Evolutionary conservation across 2,329 filamentous ascomycete species (phyloP).

Genomic region (Magnaporthales sp.): DNA sequence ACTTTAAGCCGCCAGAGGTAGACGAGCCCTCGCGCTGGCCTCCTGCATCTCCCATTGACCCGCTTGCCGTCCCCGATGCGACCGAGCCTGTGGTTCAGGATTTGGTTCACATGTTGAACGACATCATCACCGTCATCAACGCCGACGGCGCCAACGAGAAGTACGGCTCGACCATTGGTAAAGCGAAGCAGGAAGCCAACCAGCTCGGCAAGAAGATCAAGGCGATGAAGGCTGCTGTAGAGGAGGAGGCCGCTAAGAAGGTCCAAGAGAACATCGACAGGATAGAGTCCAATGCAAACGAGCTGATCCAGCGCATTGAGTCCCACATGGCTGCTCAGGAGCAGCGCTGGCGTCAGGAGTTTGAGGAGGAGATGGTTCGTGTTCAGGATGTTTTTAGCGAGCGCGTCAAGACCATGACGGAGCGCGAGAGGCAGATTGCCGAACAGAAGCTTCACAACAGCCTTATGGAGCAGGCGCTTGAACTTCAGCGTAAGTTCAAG

Average conservation of each 20-base stretch:
- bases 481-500: slow-evolving; percentile 78
- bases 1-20: slow-evolving; percentile 50
- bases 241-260: slow-evolving; percentile 65
- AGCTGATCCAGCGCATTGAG: slow-evolving; percentile 84
- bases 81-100: slow-evolving; percentile 86
- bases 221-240: slow-evolving; percentile 59
- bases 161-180: slow-evolving; percentile 69
- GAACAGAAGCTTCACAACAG: slow-evolving; percentile 78
- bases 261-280: slow-evolving; percentile 63
- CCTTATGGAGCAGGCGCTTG: slow-evolving; percentile 82
- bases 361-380: slow-evolving; percentile 74
- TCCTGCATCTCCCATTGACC: slow-evolving; percentile 64
- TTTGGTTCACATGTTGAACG: slow-evolving; percentile 89
- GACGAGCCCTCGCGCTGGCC: slow-evolving; percentile 57
- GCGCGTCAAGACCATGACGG: slow-evolving; percentile 69
- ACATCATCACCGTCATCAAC: slow-evolving; percentile 89
- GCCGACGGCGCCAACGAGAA: slow-evolving; percentile 70
- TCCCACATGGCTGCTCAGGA: slow-evolving; percentile 74
- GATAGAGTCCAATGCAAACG: slow-evolving; percentile 79
- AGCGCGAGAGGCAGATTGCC: slow-evolving; percentile 69
- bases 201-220: slow-evolving; percentile 74
- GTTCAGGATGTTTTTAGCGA: slow-evolving; percentile 71
- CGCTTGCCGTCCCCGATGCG: slow-evolving; percentile 65
- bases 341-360: slow-evolving; percentile 76
- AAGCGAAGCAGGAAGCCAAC: slow-evolving; percentile 76